Evolutionary conservation across 805 yeast species (phyloP), one percentile per base, ranked within the genome.

Genomic region (Scheffersomyces stipitis): DNA sequence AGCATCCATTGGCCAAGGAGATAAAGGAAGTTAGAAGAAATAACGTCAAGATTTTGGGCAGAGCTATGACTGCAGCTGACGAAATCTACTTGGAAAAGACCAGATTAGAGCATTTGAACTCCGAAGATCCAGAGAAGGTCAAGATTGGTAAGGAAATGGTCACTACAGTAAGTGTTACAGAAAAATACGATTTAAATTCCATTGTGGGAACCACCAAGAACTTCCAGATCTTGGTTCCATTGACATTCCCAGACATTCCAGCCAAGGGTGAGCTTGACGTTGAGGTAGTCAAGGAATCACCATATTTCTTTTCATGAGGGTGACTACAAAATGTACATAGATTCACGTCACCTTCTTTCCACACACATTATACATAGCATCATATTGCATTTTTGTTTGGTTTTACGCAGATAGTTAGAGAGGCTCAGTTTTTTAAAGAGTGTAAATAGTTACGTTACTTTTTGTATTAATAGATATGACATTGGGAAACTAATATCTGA

Each of bases 181-280:
- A 57, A 40, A 62, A 54, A 14, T 46, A 58, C 52, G 59, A 59
- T 46, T 41, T 58, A 39, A 38, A 58, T 34, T 38, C 54, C 28
- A 34, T 53, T 9, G 57, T 56, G 4, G 38, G 44, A 8, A 42
- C 51, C 4, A 28, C 56, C 24, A 53, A 50, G 29, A 57, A 65
- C 0, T 44, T 69, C 28, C 72, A 69, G 37, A 69, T 83, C 2
- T 63, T 86, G 38, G 81, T 78, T 6, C 96, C 95, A 4, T 69
- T 88, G 49, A 63, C 59, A 30, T 67, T 88, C 44, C 95, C 96
- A 0, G 72, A 69, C 0, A 76, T 87, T 28, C 96, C 96, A 10
- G 66, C 73, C 33, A 82, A 77, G 58, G 99, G 97, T 34, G 81
- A 80, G 13, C 86, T 91, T 50, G 95, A 91, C 53, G 95, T 91